Evolutionary conservation across 768 basidiomycete species (phyloP).

Genomic region (Chalciporus chontae): DNA sequence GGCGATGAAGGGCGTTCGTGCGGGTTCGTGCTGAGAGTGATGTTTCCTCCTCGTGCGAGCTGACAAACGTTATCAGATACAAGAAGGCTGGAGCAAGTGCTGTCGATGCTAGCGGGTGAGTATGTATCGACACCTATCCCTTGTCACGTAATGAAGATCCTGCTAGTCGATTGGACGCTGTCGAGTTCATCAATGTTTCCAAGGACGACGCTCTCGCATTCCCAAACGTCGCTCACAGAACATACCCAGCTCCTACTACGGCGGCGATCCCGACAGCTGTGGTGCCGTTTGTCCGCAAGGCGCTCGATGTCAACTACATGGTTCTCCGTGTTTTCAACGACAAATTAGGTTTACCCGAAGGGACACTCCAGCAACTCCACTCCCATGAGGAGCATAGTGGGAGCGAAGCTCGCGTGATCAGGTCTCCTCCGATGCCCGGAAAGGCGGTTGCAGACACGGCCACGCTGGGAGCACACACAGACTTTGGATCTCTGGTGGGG

Average conservation of each 20-base stretch:
- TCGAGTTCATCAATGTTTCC: slow-evolving; percentile 64
- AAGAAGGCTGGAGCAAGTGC: slow-evolving; percentile 63
- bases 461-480: slow-evolving; percentile 65
- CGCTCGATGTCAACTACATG: slow-evolving; percentile 50
- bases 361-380: slow-evolving; percentile 45
- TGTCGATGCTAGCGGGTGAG: slow-evolving; percentile 53
- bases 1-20: slow-evolving; percentile 40
- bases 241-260: slow-evolving; percentile 54
- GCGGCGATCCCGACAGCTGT: slow-evolving; percentile 48
- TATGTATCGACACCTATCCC: neutral
- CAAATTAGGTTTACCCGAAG: slow-evolving; percentile 49
- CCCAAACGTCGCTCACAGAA: slow-evolving; percentile 48
- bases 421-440: slow-evolving; percentile 38
- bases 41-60: neutral
- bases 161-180: slow-evolving; percentile 38
- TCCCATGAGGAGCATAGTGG: slow-evolving; percentile 44
- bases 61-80: slow-evolving; percentile 37
- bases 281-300: slow-evolving; percentile 55
- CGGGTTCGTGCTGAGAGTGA: slow-evolving; percentile 22
- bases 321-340: slow-evolving; percentile 56
- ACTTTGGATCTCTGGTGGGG: slow-evolving; percentile 68
- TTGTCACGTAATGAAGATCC: neutral
- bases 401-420: slow-evolving; percentile 56
- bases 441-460: slow-evolving; percentile 31
- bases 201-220: slow-evolving; percentile 68